Base-by-base conservation (phyloP, 2,329 filamentous ascomycete species). In the Apiospora aurea region DNA sequence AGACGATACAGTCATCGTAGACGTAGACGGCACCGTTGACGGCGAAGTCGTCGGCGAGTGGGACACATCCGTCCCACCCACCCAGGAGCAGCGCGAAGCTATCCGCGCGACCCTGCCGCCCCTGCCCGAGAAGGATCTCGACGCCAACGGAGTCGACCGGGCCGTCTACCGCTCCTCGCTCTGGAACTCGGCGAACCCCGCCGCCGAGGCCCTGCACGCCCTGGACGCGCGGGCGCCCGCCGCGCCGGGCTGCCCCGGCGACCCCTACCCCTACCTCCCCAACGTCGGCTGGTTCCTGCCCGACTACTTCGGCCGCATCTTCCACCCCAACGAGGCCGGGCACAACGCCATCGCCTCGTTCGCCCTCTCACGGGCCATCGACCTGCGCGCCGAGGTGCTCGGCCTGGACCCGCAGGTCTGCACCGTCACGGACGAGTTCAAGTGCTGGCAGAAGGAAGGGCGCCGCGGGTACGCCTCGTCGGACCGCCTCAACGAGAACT, bases 251-350 rank as follows among this genome's bases (percentile, higher is more conserved):
- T 81, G 80, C 70, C 79, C 79, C 21, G 75, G 75, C 2, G 77
- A 79, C 43, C 53, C 53, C n/a, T 69, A 71, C 10, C 72, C 75
- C 29, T 70, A 71, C 16, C 69, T 72, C 11, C 72, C 74, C n/a
- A 71, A 71, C n/a, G 44, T 80, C 21, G 77, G 77, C 1, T 26
- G 21, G 41, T 4, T n/a, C n/a, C 70, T 80, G n/a, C 81, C 80
- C 10, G 80, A 82, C 75, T 72, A 61, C 14, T 72, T 81, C 68
- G 77, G 75, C 11, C 74, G 74, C 41, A 76, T 76, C 68, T 82
- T 83, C 72, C 81, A 82, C 71, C 80, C 81, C 14, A 82, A 81
- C 73, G 70, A 74, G 51, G 67, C 47, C 13, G 78, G 77, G 51
- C 77, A 80, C 73, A 64, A 76, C 29, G 74, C 73, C 57, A 80